A percentile compares a stretch with the other conserved stretches of the same genome.
Evolutionary conservation across 2,329 filamentous ascomycete species (phyloP).

Genomic region (Bisporella sp.): DNA sequence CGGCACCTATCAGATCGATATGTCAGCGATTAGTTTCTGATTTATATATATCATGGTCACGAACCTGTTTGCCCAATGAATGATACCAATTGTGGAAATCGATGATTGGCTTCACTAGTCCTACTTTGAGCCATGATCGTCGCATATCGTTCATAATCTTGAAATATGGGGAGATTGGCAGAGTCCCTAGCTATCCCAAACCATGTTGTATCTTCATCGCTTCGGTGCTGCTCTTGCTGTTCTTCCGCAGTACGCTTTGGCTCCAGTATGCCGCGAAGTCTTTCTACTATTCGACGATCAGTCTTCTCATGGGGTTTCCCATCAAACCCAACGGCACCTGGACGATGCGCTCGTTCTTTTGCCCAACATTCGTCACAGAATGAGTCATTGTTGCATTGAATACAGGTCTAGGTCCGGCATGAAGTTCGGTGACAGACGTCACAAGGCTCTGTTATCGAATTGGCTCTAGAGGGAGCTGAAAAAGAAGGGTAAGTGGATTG

Average conservation of each 20-base stretch:
- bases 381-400: no score
- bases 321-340: conserved; percentile 14
- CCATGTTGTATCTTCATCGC: conserved; percentile 32
- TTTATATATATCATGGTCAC: neutral
- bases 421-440: no score
- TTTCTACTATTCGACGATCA: conserved; percentile 21
- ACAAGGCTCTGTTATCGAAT: no score
- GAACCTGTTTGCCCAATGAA: conserved; percentile 10
- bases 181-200: conserved; percentile 26
- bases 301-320: conserved; percentile 32
- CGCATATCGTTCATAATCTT: conserved; percentile 38
- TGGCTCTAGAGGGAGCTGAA: no score
- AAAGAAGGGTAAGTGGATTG: no score
- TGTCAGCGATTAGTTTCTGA: no score
- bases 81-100: conserved; percentile 26
- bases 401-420: no score
- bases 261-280: conserved; percentile 22
- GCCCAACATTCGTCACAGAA: neutral
- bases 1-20: no score
- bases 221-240: conserved; percentile 16
- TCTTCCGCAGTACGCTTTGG: conserved; percentile 18
- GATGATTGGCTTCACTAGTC: conserved; percentile 19
- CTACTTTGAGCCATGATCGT: conserved; percentile 29
- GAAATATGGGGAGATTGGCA: conserved; percentile 26
- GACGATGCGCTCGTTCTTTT: conserved; percentile 7